Evolutionary conservation across 108 stramenopile genomes (phyloP), one percentile per base, ranked within the genome.

Genomic region (Phaeodactylum tricornutum): DNA sequence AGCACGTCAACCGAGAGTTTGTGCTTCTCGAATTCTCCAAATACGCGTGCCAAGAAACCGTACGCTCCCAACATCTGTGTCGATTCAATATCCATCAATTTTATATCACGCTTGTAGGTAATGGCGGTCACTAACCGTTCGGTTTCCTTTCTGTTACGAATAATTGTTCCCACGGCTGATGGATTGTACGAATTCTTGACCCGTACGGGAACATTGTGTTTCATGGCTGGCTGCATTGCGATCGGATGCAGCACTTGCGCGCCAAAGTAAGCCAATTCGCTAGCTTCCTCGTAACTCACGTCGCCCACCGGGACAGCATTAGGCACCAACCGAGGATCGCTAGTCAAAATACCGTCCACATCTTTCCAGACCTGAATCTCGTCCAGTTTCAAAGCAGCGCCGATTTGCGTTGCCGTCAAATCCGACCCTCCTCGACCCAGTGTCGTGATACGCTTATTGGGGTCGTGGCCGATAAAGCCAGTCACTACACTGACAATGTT

Each of bases 281-380:
- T 69, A 5, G 98, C 98, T 58, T 98, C 98, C 19, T 93, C 89
- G 55, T 90, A 95, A 15, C 68, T 72, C n/a, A 94, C 90, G 30
- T 66, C 64, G 21, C 74, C 59, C 27, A 98, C 82, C 2, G 95
- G 92, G 0, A 87, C 56, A 1, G 98, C 96, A 28, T 63, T 70
- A 1, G 72, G 47, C 1, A 98, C 96, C 2, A 91, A 55, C 6
- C 93, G 69, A 20, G 98, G 98, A 69, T 98, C 96, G 7, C 88
- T 84, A 6, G 84, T 81, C 39, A 98, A 67, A 35, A 98, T 97
- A 21, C 98, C 98, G 73, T 98, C 91, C 25, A 98, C 98, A 71
- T 98, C 98, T 65, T 96, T 98, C 98, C 98, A 98, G 12, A 97
- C 92, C 72, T 97, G 96, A 43, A 97, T 74, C 61, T 97, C 96